Evolutionary conservation across 257 asterid species (phyloP), one percentile per base, ranked within the genome.

Genomic region (Gentiana macrophylla): DNA sequence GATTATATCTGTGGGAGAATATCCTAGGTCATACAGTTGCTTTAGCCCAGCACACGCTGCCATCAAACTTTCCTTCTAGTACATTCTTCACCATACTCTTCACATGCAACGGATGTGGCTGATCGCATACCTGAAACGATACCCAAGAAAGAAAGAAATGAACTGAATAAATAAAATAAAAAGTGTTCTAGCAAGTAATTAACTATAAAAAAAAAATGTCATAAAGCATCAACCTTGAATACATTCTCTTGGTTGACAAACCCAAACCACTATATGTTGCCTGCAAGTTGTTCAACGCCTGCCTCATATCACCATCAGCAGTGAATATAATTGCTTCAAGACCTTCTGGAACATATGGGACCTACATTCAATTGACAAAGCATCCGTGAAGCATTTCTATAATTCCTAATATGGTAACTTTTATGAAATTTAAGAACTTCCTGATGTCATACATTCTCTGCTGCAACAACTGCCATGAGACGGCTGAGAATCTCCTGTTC

Each of bases 231-330:
- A 54, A 91, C 98, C 97, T 92, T 92, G 93, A 92, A 92, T 64
- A 92, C 98, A 59, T 88, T 92, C 70, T 88, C 97, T 74, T 88
- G 94, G 80, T 77, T 92, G 68, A 92, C 95, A 72, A 92, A 83
- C 48, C 91, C 89, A 73, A 87, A 38, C 98, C 97, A 81, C 95
- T 83, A 77, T 79, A 50, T 60, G 98, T 92, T 15, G 98, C 98
- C 72, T 92, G 98, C 80, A 92, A 74, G 85, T 92, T 92, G 67
- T 92, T 92, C 77, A 91, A 69, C 49, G 95, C 98, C 56, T 91
- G 98, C 63, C 97, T 80, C 98, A 87, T 91, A 62, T 91, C 98
- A 57, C 98, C 98, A 78, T 92, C 97, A 60, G 98, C 95, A 24
- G 98, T 88, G 76, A 92, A 92, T 63, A 92, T 84, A 64, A 92